These are phyloP conservation scores for Mycena sp. DNA, from an alignment of 1,284 basidiomycete genomes.

Conservation along the genomic window DNA sequence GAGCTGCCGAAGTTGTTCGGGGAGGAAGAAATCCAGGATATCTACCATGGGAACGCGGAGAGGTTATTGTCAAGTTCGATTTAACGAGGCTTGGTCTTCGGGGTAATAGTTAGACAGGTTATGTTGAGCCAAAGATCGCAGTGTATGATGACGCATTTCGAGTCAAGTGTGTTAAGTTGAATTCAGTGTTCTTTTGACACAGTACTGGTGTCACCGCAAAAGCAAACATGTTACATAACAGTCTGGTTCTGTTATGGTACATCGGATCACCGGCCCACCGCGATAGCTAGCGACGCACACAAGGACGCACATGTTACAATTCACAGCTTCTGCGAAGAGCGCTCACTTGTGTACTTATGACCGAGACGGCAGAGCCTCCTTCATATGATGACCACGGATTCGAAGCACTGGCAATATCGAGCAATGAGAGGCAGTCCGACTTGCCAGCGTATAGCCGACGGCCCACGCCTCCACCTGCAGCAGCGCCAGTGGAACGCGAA, in stretches of 20 bases:
- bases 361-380: slow-evolving; percentile 18
- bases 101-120: too few species aligned
- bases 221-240: too few species aligned
- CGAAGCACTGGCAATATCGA: slow-evolving; percentile 21
- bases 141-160: too few species aligned
- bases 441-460: slow-evolving; percentile 23
- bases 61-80: slow-evolving; percentile 1
- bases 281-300: not conserved
- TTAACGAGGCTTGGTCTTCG: too few species aligned
- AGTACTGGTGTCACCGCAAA: too few species aligned
- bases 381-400: slow-evolving; percentile 28
- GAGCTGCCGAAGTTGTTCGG: slow-evolving; percentile 13
- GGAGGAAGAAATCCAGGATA: slow-evolving; percentile 8
- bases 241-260: too few species aligned
- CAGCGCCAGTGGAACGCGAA: not conserved
- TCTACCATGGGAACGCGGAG: slow-evolving; percentile 8
- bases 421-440: slow-evolving; percentile 24
- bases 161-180: too few species aligned
- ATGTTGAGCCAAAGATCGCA: too few species aligned
- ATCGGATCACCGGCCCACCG: too few species aligned
- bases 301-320: not conserved
- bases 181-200: too few species aligned
- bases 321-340: too few species aligned
- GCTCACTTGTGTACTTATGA: too few species aligned
- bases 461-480: slow-evolving; percentile 5